Evolutionary conservation across 139 green algal genomes (phyloP).

Genomic region (Haematococcus lacustris): DNA sequence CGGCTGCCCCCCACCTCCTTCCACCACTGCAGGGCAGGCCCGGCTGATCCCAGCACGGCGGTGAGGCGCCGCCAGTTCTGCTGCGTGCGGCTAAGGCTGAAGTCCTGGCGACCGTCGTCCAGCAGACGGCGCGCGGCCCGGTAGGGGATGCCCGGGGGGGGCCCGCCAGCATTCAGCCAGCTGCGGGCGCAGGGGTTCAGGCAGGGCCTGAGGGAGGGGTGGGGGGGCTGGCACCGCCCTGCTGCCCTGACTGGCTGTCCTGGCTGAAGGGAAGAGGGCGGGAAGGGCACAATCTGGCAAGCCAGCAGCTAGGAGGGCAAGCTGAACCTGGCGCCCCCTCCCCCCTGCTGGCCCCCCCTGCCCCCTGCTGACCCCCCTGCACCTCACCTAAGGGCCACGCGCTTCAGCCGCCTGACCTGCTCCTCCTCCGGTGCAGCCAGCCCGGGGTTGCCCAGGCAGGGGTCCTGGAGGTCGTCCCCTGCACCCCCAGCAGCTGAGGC

Average conservation of each 20-base stretch:
- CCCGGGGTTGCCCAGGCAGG: not conserved
- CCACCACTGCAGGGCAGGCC: not conserved
- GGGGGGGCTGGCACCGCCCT: no score
- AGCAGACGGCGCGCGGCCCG: not conserved
- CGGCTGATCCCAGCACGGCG: not conserved
- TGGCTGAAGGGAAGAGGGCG: no score
- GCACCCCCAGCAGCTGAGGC: no score
- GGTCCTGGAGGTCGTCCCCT: not conserved
- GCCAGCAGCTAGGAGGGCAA: no score
- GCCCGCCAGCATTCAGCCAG: not conserved
- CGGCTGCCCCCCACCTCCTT: no score
- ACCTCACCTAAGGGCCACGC: not conserved
- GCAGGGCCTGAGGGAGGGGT: no score
- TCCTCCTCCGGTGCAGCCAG: not conserved
- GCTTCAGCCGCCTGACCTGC: not conserved
- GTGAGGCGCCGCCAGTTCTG: not conserved
- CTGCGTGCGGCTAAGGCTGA: not conserved
- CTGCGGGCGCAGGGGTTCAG: not conserved
- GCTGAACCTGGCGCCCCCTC: no score
- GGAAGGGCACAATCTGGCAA: no score
- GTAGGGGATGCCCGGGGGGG: not conserved
- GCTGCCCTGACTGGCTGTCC: no score
- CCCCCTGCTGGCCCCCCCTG: no score
- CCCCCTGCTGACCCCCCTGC: no score
- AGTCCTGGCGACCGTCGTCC: not conserved